These are phyloP conservation scores for Linnemannia hyalina DNA, from an alignment of 192 early-diverging fungal species.

Conservation along the genomic window DNA sequence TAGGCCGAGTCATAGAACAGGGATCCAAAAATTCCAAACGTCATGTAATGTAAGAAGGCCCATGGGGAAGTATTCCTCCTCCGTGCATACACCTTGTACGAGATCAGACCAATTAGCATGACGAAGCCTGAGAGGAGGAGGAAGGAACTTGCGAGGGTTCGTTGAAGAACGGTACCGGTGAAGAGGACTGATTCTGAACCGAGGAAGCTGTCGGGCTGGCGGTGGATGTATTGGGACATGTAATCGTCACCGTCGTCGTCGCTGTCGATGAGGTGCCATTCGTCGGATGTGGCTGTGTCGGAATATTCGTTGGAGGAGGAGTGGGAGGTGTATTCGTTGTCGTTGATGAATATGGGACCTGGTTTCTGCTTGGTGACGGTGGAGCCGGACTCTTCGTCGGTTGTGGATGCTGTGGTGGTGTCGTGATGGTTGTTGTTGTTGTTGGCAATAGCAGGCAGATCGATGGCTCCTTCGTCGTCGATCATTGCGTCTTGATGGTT, in stretches of 20 bases:
- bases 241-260: background rate
- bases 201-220: background rate
- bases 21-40: conserved; percentile 1
- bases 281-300: background rate
- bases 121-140: background rate
- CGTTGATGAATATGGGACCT: conserved; percentile 2
- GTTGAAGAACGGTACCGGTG: background rate
- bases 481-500: background rate
- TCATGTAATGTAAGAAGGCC: conserved; percentile 31
- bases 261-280: background rate
- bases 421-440: background rate
- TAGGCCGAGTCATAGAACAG: background rate
- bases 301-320: background rate
- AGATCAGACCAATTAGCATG: background rate
- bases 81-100: conserved; percentile 28
- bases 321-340: background rate
- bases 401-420: background rate
- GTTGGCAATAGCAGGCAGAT: background rate
- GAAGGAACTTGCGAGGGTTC: background rate
- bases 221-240: conserved; percentile 8
- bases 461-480: conserved; percentile 5
- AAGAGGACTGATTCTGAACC: conserved; percentile 6
- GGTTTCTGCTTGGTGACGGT: background rate
- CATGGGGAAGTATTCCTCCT: background rate
- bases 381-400: no score